These are phyloP conservation scores for Ambrosia trifida DNA, from an alignment of 129 eudicot species.

Conservation along the genomic window DNA sequence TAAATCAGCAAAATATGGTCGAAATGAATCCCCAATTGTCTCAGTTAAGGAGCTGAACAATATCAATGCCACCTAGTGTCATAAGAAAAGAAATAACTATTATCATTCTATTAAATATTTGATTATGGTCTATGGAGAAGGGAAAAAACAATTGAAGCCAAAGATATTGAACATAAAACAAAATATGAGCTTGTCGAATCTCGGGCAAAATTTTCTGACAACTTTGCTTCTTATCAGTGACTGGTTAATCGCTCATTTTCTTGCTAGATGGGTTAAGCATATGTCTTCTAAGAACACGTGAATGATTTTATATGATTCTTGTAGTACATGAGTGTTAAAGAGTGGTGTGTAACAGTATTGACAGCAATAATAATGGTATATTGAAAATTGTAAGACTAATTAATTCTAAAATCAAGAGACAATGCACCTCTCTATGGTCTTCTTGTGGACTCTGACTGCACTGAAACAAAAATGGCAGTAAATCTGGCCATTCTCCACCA, in stretches of 20 bases:
- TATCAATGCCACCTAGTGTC: slow-evolving; percentile 83
- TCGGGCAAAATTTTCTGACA: neutral
- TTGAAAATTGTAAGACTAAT: neutral
- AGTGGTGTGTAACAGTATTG: neutral
- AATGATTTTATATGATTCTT: neutral
- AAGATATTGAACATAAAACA: neutral
- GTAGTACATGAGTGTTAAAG: neutral
- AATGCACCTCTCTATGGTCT: slow-evolving; percentile 88
- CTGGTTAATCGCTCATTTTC: neutral
- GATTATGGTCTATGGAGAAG: neutral
- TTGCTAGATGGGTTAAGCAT: neutral
- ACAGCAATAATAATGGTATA: neutral
- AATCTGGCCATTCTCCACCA: slow-evolving; percentile 96
- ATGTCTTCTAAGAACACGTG: neutral
- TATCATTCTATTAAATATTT: neutral
- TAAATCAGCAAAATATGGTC: slow-evolving; percentile 88
- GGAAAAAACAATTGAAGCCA: neutral
- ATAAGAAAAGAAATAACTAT: slow-evolving; percentile 21
- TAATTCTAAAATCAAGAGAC: neutral
- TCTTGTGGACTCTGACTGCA: slow-evolving; percentile 98
- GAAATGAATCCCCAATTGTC: slow-evolving; percentile 87
- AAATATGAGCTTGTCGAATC: neutral
- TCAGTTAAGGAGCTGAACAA: slow-evolving; percentile 96
- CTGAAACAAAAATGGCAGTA: slow-evolving; percentile 90
- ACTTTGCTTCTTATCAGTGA: neutral